Percentiles rank a stretch among this genome's conserved stretches.
These are phyloP conservation scores for Penicillium sp. DNA, from an alignment of 2,329 filamentous ascomycete genomes.

Conservation along the genomic window DNA sequence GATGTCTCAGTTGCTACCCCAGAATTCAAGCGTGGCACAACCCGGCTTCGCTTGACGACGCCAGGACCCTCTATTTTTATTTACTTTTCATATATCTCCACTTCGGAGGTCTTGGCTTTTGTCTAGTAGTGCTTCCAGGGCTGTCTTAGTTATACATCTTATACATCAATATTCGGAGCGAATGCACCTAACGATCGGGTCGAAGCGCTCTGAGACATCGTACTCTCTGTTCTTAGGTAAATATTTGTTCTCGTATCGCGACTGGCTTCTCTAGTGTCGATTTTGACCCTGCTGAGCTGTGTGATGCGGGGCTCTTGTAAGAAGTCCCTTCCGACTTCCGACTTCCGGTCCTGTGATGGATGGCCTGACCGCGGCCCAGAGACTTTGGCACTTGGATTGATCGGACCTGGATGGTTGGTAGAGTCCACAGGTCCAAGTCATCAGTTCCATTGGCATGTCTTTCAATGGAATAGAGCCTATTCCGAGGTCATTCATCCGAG, in stretches of 20 bases:
- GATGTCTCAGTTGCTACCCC: constrained; percentile 21
- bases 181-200: constrained; percentile 5
- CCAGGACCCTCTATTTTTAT: background rate
- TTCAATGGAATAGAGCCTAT: background rate
- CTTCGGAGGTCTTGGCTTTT: constrained; percentile 3
- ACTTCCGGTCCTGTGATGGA: constrained; percentile 2
- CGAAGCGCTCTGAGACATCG: constrained; percentile 16
- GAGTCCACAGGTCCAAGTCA: background rate
- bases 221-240: background rate
- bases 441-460: constrained; percentile 2
- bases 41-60: background rate
- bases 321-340: background rate
- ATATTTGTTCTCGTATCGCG: background rate
- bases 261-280: background rate
- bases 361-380: constrained; percentile 6
- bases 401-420: background rate
- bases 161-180: background rate
- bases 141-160: background rate
- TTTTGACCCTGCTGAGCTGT: background rate
- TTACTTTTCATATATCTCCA: background rate
- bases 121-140: background rate
- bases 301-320: constrained; percentile 1
- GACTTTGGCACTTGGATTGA: background rate
- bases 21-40: constrained; percentile 1
- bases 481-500: background rate